These are phyloP conservation scores for Arachis hypogaea DNA, from an alignment of 306 rosid species.

Conservation along the genomic window DNA sequence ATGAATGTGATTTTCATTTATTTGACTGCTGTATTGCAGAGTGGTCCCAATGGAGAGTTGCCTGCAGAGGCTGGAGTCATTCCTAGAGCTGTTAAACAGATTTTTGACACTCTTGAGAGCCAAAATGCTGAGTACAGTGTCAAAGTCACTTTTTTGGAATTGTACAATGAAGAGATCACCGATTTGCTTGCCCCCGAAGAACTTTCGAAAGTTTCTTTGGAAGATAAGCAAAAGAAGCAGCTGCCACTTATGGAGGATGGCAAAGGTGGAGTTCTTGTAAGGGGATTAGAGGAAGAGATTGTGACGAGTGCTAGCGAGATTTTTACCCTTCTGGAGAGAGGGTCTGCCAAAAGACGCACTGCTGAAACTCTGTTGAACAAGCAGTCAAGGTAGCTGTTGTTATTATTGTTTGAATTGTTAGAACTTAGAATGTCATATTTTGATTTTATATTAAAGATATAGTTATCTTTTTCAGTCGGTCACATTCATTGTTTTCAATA, in stretches of 20 bases:
- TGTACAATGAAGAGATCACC: constrained; percentile 92
- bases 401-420: background rate
- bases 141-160: constrained; percentile 86
- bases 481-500: constrained; percentile 93
- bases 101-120: constrained; percentile 89
- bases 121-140: constrained; percentile 94
- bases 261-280: constrained; percentile 94
- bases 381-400: constrained; percentile 75
- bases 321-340: constrained; percentile 83
- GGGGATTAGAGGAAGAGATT: constrained; percentile 93
- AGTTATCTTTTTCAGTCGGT: constrained; percentile 69
- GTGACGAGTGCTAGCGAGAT: constrained; percentile 91
- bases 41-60: constrained; percentile 87
- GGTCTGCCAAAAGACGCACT: constrained; percentile 93
- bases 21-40: constrained; percentile 44
- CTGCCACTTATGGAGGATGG: constrained; percentile 98
- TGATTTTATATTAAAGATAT: constrained; percentile 1
- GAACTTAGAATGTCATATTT: background rate
- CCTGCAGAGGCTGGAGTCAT: constrained; percentile 92
- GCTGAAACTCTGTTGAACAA: constrained; percentile 95
- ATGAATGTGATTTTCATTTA: background rate
- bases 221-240: constrained; percentile 89
- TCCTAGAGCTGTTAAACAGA: constrained; percentile 92
- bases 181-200: constrained; percentile 97
- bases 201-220: constrained; percentile 61